phyloP scores from a whole-genome alignment of 2,329 filamentous ascomycete genomes.

The Bipolaris zeicola region DNA sequence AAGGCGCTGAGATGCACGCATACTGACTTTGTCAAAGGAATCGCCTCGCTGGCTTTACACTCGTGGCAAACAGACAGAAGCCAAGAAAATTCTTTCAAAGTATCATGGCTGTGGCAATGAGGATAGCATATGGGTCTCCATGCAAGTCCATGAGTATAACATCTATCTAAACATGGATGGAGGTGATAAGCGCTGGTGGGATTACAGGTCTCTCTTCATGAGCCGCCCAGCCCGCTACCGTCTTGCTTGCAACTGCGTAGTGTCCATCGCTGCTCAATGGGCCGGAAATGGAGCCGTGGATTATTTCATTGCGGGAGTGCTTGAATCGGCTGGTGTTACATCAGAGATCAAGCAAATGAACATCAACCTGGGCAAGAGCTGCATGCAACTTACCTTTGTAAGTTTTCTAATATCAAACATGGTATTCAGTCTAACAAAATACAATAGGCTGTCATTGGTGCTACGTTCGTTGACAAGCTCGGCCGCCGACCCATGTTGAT shows the following conservation, averaged over 20 bases:
- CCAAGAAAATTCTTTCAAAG: constrained; percentile 59
- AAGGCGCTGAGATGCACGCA: not conserved
- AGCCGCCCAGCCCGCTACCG: constrained; percentile 56
- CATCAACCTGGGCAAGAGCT: constrained; percentile 45
- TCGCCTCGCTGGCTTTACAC: constrained; percentile 63
- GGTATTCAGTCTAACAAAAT: not conserved
- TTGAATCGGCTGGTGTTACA: constrained; percentile 44
- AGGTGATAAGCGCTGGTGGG: constrained; percentile 64
- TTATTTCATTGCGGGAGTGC: constrained; percentile 42
- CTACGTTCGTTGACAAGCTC: constrained; percentile 41
- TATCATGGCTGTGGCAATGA: constrained; percentile 58
- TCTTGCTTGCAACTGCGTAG: constrained; percentile 57
- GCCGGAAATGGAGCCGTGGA: constrained; percentile 48
- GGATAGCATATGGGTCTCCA: constrained; percentile 29
- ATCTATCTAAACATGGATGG: constrained; percentile 62
- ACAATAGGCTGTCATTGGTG: constrained; percentile 40
- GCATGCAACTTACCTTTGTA: constrained; percentile 42
- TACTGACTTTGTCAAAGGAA: not conserved
- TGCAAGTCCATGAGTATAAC: constrained; percentile 44
- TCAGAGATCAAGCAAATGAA: constrained; percentile 41
- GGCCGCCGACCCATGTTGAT: constrained; percentile 44
- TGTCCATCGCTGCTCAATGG: constrained; percentile 59
- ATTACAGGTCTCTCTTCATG: constrained; percentile 60
- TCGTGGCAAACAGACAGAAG: constrained; percentile 59
- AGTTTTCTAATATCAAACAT: not conserved